phyloP scores from a whole-genome alignment of 352 stramenopile species.

The Pythium aquatile region DNA sequence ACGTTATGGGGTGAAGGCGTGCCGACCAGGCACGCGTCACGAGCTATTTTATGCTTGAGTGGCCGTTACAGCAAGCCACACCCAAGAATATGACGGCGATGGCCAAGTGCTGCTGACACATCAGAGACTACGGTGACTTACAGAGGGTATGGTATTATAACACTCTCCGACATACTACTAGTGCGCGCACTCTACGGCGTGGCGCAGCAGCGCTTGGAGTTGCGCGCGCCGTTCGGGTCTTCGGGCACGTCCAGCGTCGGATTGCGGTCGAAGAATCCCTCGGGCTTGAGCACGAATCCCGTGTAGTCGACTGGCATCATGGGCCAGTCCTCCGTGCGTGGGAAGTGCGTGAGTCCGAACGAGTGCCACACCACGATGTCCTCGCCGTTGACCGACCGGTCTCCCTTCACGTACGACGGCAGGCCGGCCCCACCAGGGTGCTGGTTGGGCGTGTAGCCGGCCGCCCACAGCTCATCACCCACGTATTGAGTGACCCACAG shows the following conservation, averaged over 20 bases:
- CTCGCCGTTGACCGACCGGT: constrained; percentile 54
- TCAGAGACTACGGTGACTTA: too few relatives aligned
- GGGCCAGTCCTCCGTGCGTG: constrained; percentile 67
- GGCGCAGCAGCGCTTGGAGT: constrained; percentile 33
- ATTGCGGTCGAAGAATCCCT: constrained; percentile 67
- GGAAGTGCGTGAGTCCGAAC: constrained; percentile 72
- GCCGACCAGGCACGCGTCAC: too few relatives aligned
- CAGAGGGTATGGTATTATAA: too few relatives aligned
- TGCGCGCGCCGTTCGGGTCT: constrained; percentile 39
- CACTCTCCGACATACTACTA: too few relatives aligned
- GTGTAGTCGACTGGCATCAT: constrained; percentile 77
- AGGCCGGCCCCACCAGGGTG: constrained; percentile 46
- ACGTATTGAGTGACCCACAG: constrained; percentile 73
- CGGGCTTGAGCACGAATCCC: constrained; percentile 65
- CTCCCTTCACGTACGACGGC: constrained; percentile 46
- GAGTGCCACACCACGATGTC: constrained; percentile 77
- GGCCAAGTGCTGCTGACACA: too few relatives aligned
- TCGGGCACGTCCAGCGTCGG: constrained; percentile 48
- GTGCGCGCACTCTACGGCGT: background rate
- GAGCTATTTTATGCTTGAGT: too few relatives aligned
- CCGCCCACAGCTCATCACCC: constrained; percentile 59
- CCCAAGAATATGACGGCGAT: too few relatives aligned
- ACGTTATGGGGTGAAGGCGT: too few relatives aligned
- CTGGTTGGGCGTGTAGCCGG: constrained; percentile 71
- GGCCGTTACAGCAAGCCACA: too few relatives aligned